Percentiles rank a stretch among this genome's conserved stretches.
These are phyloP conservation scores for Xylaria sp. DNA, from an alignment of 2,329 filamentous ascomycete genomes.

Conservation along the genomic window DNA sequence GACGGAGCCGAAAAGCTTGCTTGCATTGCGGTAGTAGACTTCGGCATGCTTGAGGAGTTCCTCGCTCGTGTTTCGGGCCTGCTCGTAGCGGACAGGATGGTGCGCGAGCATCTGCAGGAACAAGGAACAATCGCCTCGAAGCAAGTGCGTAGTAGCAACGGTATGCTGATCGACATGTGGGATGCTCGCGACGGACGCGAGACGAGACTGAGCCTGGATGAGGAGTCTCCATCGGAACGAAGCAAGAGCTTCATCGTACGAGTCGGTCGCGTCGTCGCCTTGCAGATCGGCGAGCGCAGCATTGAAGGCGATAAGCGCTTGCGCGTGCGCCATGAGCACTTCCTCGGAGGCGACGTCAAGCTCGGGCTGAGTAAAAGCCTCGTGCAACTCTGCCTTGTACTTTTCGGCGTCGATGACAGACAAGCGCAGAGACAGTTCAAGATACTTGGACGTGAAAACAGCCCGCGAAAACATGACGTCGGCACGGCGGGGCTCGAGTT, in stretches of 20 bases:
- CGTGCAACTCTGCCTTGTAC: slow-evolving; percentile 28
- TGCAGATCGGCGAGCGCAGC: slow-evolving; percentile 23
- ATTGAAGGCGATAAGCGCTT: slow-evolving; percentile 28
- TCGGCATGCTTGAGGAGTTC: slow-evolving; percentile 29
- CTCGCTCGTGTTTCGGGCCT: slow-evolving; percentile 21
- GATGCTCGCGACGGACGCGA: slow-evolving; percentile 18
- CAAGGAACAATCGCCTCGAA: slow-evolving; percentile 30
- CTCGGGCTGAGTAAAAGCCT: slow-evolving; percentile 24
- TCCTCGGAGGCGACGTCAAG: slow-evolving; percentile 21
- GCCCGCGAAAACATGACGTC: slow-evolving; percentile 28
- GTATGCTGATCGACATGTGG: slow-evolving; percentile 8
- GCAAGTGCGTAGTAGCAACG: slow-evolving; percentile 26
- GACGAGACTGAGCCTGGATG: slow-evolving; percentile 20
- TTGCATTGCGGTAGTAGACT: slow-evolving; percentile 32
- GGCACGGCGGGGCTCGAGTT: slow-evolving; percentile 4
- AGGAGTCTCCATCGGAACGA: slow-evolving; percentile 29
- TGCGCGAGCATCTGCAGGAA: slow-evolving; percentile 26
- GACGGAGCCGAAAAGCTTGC: slow-evolving; percentile 21
- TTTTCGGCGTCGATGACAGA: slow-evolving; percentile 24
- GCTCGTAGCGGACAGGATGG: slow-evolving; percentile 22
- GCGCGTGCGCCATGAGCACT: slow-evolving; percentile 23
- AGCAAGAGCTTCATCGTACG: slow-evolving; percentile 8
- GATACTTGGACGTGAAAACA: slow-evolving; percentile 24
- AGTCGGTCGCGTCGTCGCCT: background rate
- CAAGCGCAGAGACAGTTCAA: slow-evolving; percentile 26